Evolutionary conservation across 306 rosid species (phyloP), one percentile per base, ranked within the genome.

Genomic region (Neltuma alba): DNA sequence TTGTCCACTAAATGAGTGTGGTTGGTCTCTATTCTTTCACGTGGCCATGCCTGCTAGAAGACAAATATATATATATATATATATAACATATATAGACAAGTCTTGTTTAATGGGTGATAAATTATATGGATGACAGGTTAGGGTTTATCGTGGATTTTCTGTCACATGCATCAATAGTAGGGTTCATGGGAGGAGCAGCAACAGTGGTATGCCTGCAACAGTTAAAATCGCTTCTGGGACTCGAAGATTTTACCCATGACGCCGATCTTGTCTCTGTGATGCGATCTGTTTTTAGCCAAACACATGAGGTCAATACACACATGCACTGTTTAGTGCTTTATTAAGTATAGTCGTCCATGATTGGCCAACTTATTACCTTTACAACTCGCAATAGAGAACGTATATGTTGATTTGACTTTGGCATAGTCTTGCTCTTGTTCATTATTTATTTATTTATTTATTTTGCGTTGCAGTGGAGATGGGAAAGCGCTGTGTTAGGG

Each of bases 111-210:
- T 62, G 33, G 42, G 6, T 16, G 0, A 33, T 27, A 30, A 16
- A 48, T 44, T n/a, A n/a, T n/a, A 54, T 54, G 61, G 28, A 27
- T 30, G 36, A 82, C 94, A 93, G 99, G 89, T 78, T 95, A 76
- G 99, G 99, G 80, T 91, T 95, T 65, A 85, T 95, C 36, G 97
- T 95, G 89, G 99, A 95, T 85, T 93, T 95, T 74, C 83, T 95
- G 67, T 95, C 99, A 83, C 98, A 95, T 83, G 98, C 99, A 69
- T 84, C 92, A 9, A 93, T 95, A 33, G 93, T 93, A 55, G 99
- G 99, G 79, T 95, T 95, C 88, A 95, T 95, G 99, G 98, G 89
- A 3, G 99, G 99, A 64, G 97, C 99, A 50, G 99, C 99, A 2
- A 91, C 96, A 1, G 96, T 93, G 72, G 98, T 95, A 42, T 85